phyloP scores from a whole-genome alignment of 1,284 basidiomycete species.

The Takashimella tepidaria region DNA sequence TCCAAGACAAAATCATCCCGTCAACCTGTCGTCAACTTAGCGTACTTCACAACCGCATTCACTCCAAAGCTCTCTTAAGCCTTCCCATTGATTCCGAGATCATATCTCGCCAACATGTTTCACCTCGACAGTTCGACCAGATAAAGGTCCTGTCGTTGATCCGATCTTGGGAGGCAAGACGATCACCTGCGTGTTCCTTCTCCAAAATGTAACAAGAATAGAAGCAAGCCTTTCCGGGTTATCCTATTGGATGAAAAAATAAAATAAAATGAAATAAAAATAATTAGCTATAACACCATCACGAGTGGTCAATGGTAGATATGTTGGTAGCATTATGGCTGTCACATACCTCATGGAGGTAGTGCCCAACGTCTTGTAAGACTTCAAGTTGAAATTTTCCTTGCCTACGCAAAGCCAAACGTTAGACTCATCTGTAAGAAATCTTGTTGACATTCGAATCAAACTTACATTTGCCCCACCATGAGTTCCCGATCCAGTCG shows the following conservation, averaged over 20 bases:
- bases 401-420: slow-evolving; percentile 51
- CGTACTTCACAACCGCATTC: no score
- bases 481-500: slow-evolving; percentile 87
- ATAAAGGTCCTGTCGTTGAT: background rate
- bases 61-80: no score
- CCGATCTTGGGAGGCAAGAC: slow-evolving; percentile 50
- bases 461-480: slow-evolving; percentile 84
- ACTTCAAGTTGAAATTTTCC: slow-evolving; percentile 95
- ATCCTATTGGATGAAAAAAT: slow-evolving; percentile 58
- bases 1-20: no score
- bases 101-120: slow-evolving; percentile 73
- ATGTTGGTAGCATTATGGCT: background rate
- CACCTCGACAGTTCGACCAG: slow-evolving; percentile 43
- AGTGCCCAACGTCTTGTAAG: slow-evolving; percentile 80
- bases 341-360: slow-evolving; percentile 76
- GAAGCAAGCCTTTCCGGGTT: slow-evolving; percentile 73
- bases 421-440: background rate
- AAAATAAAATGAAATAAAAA: no score
- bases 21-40: no score
- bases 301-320: no score
- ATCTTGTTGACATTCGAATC: background rate
- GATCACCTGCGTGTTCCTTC: slow-evolving; percentile 71
- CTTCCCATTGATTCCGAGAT: background rate
- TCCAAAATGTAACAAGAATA: slow-evolving; percentile 83
- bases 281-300: no score